phyloP scores from a whole-genome alignment of 1,139 yeast genomes.

The Diutina mesorugosa region DNA sequence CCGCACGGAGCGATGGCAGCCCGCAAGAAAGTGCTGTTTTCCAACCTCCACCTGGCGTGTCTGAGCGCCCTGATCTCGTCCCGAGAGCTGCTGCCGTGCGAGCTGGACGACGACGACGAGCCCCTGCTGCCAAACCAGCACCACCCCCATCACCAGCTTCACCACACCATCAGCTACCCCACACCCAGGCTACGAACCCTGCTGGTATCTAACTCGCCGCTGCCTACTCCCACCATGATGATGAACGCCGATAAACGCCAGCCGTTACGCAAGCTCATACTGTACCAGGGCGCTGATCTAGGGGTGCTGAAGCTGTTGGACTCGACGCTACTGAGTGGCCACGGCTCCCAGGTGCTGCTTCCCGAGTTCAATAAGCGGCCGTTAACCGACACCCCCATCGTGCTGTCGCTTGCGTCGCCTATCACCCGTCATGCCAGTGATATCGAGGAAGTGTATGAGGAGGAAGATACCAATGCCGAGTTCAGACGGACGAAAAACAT shows the following conservation, averaged over 20 bases:
- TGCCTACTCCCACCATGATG: background rate
- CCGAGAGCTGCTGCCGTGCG: background rate
- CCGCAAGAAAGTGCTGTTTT: background rate
- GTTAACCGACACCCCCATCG: slow-evolving; percentile 58
- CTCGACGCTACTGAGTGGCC: background rate
- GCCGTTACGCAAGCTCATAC: background rate
- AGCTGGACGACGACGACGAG: background rate
- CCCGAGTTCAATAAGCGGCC: slow-evolving; percentile 63
- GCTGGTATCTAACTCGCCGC: background rate
- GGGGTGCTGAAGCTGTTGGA: slow-evolving; percentile 1
- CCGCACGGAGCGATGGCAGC: background rate
- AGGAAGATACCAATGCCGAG: slow-evolving; percentile 7
- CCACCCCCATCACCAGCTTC: background rate
- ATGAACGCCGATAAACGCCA: background rate
- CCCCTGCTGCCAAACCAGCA: background rate
- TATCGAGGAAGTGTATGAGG: slow-evolving; percentile 9
- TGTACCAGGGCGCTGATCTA: background rate
- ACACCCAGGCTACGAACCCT: background rate
- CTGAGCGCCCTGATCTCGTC: background rate
- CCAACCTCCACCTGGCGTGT: slow-evolving; percentile 1
- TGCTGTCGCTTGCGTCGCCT: slow-evolving; percentile 44
- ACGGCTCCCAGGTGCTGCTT: slow-evolving; percentile 9
- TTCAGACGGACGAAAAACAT: slow-evolving; percentile 20
- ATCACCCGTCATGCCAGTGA: slow-evolving; percentile 18
- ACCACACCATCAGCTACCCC: background rate